Evolutionary conservation across 129 eudicot species (phyloP), one percentile per base, ranked within the genome.

Genomic region (Helichrysum umbraculigerum): DNA sequence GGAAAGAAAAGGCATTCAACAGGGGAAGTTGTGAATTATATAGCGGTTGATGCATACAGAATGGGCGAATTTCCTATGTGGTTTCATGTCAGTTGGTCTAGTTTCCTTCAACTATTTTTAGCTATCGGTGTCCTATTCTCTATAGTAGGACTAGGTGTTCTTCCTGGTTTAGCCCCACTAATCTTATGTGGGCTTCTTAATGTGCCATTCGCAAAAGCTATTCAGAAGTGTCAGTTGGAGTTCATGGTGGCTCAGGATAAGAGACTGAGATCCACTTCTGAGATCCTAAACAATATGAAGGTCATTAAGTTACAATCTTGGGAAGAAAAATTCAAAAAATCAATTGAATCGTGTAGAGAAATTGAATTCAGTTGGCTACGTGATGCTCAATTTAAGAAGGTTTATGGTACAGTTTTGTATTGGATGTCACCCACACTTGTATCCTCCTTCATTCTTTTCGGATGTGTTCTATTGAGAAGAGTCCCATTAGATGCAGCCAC

Each of bases 261-360:
- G 81, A 57, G 96, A 66, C 82, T 90, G 37, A 75, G 92, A 80
- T 83, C 92, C 58, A 82, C 83, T 58, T 87, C 98, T 7, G 98
- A 92, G 81, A 80, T 90, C 58, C 77, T 92, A 30, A 90, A 90
- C 82, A 92, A 81, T 74, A 92, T 92, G 95, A 90, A 88, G 58
- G 86, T 92, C 30, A 88, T 92, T 33, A 92, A 92, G 87, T 74
- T 90, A 75, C 96, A 90, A 75, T 87, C 96, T 6, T 92, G 96
- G 98, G 98, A 92, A 63, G 89, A 81, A 41, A 82, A 85, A 0
- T 92, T 90, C 87, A 79, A 77, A 79, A 82, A 73, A 41, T 6
- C 76, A 52, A 51, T 86, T 2, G 87, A 85, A 70, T 84, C 87
- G 44, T 81, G 59, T 21, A 76, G 96, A 77, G 83, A 84, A 20